phyloP scores from a whole-genome alignment of 768 basidiomycete genomes.

The Amanita jacksonii region DNA sequence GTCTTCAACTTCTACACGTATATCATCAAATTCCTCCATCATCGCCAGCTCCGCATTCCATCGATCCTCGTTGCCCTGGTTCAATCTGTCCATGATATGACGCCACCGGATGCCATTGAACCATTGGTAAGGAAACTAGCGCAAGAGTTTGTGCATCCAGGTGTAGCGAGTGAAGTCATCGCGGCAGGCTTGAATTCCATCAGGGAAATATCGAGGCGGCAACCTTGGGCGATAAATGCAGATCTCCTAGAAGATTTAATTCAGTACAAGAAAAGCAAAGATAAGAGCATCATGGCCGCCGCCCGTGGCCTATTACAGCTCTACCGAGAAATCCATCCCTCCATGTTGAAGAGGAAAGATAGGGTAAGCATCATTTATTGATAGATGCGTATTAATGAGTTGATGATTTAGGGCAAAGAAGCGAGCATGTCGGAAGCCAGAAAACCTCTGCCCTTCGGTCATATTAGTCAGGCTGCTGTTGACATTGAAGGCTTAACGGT shows the following conservation, averaged over 20 bases:
- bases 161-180: conserved; percentile 91
- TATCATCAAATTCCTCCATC: conserved; percentile 85
- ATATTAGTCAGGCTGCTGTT: conserved; percentile 59
- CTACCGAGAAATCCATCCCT: conserved; percentile 94
- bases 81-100: conserved; percentile 90
- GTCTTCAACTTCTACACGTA: conserved; percentile 95
- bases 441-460: conserved; percentile 77
- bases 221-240: conserved; percentile 96
- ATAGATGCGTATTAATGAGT: conserved; percentile 8
- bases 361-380: conserved; percentile 38
- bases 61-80: conserved; percentile 90
- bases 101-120: conserved; percentile 84
- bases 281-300: conserved; percentile 88
- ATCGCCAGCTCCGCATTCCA: conserved; percentile 88
- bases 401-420: conserved; percentile 68
- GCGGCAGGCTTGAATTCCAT: conserved; percentile 96
- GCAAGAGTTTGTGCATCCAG: conserved; percentile 94
- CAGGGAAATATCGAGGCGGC: conserved; percentile 86
- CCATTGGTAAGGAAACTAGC: conserved; percentile 90
- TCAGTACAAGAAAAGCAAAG: conserved; percentile 91
- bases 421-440: conserved; percentile 63
- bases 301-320: conserved; percentile 80
- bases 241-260: conserved; percentile 88
- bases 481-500: conserved; percentile 89
- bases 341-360: conserved; percentile 82